Percentiles rank a stretch among this genome's conserved stretches.
Conservation (phyloP, 768 basidiomycete species). For the Auriscalpium vulgare region DNA sequence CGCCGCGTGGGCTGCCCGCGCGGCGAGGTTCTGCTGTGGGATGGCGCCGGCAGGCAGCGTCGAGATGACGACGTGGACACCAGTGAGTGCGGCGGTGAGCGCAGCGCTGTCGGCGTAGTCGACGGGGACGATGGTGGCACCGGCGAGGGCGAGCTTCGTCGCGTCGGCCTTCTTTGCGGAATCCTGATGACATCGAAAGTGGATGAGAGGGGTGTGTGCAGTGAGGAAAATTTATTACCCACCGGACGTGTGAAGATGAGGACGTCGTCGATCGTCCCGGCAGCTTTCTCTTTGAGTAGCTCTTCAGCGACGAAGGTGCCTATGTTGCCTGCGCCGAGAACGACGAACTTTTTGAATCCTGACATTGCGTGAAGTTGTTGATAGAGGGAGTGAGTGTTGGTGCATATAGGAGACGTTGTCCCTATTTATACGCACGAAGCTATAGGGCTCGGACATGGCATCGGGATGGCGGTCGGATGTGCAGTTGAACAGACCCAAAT, state of each 20-base stretch:
- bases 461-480: no score
- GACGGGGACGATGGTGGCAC: constrained; percentile 3
- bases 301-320: neutral
- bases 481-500: no score
- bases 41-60: neutral
- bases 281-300: neutral
- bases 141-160: neutral
- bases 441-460: no score
- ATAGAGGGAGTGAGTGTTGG: no score
- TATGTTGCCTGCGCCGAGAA: neutral
- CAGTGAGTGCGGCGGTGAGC: neutral
- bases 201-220: no score
- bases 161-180: no score
- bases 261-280: neutral
- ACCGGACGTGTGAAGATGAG: neutral
- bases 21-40: neutral
- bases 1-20: constrained; percentile 6
- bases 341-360: neutral
- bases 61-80: constrained; percentile 9
- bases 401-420: no score
- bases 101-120: constrained; percentile 8
- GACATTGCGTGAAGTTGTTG: neutral
- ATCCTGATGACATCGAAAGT: no score
- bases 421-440: no score
- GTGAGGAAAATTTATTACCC: no score